Evolutionary conservation across 108 stramenopile species (phyloP).

Genomic region (Chaetoceros tenuissimus): DNA sequence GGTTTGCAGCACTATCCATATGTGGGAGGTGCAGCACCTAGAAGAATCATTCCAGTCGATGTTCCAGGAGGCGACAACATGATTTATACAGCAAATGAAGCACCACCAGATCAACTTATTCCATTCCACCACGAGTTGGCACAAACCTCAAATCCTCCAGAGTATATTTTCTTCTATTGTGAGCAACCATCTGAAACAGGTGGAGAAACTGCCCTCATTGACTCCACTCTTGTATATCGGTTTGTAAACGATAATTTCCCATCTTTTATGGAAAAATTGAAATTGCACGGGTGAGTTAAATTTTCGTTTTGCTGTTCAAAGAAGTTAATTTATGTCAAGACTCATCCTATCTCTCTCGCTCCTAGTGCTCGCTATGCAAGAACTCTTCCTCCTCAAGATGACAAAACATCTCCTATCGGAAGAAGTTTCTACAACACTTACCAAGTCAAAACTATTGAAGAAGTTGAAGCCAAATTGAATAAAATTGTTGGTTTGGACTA

Average conservation of each 20-base stretch:
- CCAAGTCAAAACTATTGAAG: conserved; percentile 24
- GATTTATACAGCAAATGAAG: conserved; percentile 75
- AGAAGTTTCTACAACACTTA: conserved; percentile 69
- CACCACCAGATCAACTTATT: conserved; percentile 64
- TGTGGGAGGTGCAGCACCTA: conserved; percentile 55
- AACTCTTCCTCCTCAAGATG: conserved; percentile 65
- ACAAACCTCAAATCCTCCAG: conserved; percentile 61
- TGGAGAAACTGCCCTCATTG: conserved; percentile 76
- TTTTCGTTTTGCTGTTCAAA: no score
- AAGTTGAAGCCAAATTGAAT: conserved; percentile 46
- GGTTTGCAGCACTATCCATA: conserved; percentile 49
- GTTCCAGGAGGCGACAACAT: conserved; percentile 34
- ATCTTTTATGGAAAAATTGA: conserved; percentile 49
- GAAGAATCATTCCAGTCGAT: conserved; percentile 42
- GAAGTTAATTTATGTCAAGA: no score
- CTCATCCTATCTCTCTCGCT: no score
- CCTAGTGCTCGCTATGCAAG: conserved; percentile 59
- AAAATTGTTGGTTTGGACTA: conserved; percentile 47
- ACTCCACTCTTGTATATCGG: conserved; percentile 59
- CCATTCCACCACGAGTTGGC: conserved; percentile 84
- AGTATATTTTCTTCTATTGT: conserved; percentile 74
- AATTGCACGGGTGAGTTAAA: conserved; percentile 32
- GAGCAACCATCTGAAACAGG: conserved; percentile 55
- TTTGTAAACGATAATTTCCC: conserved; percentile 44
- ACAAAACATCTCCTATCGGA: conserved; percentile 63